Evolutionary conservation across 2,329 filamentous ascomycete species (phyloP).

Genomic region (Colletotrichum sp.): DNA sequence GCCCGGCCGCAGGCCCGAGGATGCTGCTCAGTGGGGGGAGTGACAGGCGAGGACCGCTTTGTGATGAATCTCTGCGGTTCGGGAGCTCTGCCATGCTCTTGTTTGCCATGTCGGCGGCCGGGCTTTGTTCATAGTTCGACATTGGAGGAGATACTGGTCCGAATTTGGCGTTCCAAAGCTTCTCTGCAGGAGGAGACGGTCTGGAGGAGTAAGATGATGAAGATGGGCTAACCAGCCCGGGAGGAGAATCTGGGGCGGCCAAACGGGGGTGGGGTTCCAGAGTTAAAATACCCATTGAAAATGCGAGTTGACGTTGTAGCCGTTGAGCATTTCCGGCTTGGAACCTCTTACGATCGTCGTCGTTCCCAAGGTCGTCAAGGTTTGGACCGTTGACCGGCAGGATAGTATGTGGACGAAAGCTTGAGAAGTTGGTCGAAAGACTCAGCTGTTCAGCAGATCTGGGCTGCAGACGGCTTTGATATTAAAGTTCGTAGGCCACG

Average conservation of each 20-base stretch:
- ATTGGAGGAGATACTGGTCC: constrained; percentile 59
- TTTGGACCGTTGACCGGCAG: neutral
- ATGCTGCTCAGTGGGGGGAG: constrained; percentile 63
- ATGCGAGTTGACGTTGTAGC: constrained; percentile 18
- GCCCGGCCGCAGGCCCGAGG: constrained; percentile 53
- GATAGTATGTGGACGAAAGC: neutral
- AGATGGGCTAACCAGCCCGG: constrained; percentile 58
- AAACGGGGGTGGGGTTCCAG: constrained; percentile 56
- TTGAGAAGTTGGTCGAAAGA: neutral
- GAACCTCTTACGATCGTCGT: neutral
- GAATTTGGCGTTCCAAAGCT: constrained; percentile 42
- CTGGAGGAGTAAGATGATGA: constrained; percentile 52
- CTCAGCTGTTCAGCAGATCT: neutral
- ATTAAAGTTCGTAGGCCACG: constrained; percentile 6
- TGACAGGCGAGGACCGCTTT: constrained; percentile 45
- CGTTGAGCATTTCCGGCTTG: constrained; percentile 3
- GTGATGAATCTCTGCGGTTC: constrained; percentile 37
- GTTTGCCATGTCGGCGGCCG: constrained; percentile 47
- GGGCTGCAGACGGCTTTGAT: neutral
- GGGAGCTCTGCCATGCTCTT: constrained; percentile 42
- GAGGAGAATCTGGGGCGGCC: constrained; percentile 58
- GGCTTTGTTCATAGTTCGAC: constrained; percentile 60
- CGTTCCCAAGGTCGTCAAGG: neutral
- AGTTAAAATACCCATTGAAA: constrained; percentile 62
- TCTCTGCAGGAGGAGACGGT: constrained; percentile 47